These are phyloP conservation scores for Aethionema arabicum DNA, from an alignment of 345 rosid species.

Conservation along the genomic window DNA sequence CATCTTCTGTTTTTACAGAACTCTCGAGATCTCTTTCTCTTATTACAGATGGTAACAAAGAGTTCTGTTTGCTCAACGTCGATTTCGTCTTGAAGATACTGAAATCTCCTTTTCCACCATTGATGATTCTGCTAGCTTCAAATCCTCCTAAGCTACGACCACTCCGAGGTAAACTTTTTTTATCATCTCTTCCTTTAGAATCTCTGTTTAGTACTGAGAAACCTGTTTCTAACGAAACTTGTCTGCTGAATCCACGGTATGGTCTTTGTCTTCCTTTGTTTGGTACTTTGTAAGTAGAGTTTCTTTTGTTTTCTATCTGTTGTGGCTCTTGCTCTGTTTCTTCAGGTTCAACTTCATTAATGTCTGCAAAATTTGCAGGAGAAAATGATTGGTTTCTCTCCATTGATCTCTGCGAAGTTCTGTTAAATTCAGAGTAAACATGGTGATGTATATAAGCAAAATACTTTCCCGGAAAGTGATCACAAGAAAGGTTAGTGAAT, in stretches of 20 bases:
- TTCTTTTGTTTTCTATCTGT: slow-evolving; percentile 41
- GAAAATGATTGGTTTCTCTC: slow-evolving; percentile 30
- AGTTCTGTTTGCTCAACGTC: slow-evolving; percentile 76
- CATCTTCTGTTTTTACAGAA: slow-evolving; percentile 39
- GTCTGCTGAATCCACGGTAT: slow-evolving; percentile 57
- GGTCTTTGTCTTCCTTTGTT: slow-evolving; percentile 42
- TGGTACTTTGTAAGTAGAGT: slow-evolving; percentile 40
- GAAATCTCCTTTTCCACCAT: slow-evolving; percentile 62
- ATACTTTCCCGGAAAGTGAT: slow-evolving; percentile 25
- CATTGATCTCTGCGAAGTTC: slow-evolving; percentile 21
- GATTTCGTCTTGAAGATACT: slow-evolving; percentile 79
- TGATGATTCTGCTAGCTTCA: slow-evolving; percentile 42
- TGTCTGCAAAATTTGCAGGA: slow-evolving; percentile 55
- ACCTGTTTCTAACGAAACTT: slow-evolving; percentile 85
- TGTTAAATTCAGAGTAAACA: slow-evolving; percentile 8
- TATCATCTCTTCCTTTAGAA: slow-evolving; percentile 52
- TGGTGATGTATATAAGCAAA: slow-evolving; percentile 32
- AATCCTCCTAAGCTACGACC: slow-evolving; percentile 87
- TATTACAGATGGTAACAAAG: slow-evolving; percentile 57
- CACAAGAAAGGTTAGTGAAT: slow-evolving; percentile 35
- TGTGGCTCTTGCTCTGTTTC: slow-evolving; percentile 36
- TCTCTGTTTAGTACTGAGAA: slow-evolving; percentile 65
- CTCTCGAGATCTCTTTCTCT: slow-evolving; percentile 53
- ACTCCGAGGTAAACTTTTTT: slow-evolving; percentile 61
- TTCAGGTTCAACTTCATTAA: slow-evolving; percentile 66